Conservation (phyloP, 2,329 filamentous ascomycete species). For the Apiospora pterosperma region DNA sequence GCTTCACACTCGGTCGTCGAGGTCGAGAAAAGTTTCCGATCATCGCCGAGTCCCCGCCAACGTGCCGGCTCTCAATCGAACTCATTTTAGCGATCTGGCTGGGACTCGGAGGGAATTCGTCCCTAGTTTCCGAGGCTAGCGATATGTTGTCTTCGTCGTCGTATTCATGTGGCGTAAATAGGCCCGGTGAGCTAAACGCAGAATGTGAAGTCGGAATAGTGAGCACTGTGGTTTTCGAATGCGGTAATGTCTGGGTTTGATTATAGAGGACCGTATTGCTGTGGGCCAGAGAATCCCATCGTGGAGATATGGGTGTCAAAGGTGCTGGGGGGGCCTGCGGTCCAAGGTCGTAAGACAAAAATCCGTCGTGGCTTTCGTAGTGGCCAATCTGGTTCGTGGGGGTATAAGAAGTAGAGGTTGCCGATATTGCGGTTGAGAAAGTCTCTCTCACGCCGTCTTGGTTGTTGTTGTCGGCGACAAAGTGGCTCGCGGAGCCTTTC, state of each 20-base stretch:
- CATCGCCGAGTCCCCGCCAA: constrained; percentile 28
- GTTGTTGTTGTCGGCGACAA: constrained; percentile 8
- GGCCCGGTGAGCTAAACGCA: constrained; percentile 12
- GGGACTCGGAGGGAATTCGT: constrained; percentile 18
- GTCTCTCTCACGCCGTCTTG: constrained; percentile 8
- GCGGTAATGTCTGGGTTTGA: constrained; percentile 17
- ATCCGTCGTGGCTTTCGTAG: neutral
- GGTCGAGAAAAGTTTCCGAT: constrained; percentile 60
- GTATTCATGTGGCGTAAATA: constrained; percentile 10
- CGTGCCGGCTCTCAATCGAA: constrained; percentile 26
- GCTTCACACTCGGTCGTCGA: constrained; percentile 50
- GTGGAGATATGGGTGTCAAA: constrained; percentile 29
- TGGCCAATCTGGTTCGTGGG: neutral
- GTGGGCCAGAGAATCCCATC: constrained; percentile 44
- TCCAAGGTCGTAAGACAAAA: constrained; percentile 9
- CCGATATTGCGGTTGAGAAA: neutral
- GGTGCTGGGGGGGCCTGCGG: constrained; percentile 31
- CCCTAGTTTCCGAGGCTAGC: constrained; percentile 16
- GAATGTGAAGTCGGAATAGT: constrained; percentile 6
- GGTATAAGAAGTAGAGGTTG: neutral
- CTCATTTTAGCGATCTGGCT: constrained; percentile 21
- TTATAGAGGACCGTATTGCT: constrained; percentile 21
- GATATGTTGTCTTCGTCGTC: neutral
- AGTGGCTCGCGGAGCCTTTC: constrained; percentile 12
- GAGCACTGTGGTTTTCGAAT: constrained; percentile 16